Conservation (phyloP, 2,329 filamentous ascomycete genomes). For the Alternaria gaisen region DNA sequence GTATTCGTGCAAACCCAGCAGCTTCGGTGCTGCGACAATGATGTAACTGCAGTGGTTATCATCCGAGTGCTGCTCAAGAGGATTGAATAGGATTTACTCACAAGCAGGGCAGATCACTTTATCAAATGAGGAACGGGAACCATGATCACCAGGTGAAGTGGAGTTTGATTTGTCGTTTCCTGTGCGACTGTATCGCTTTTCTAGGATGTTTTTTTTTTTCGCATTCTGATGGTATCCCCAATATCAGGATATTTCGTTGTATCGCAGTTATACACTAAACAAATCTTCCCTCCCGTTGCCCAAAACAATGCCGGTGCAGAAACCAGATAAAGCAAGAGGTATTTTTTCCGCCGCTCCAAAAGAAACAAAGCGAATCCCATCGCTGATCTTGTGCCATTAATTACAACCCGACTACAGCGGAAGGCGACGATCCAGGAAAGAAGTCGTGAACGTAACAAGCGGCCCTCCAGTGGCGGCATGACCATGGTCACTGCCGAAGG, state of each 20-base stretch:
- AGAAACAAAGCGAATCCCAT: slow-evolving; percentile 37
- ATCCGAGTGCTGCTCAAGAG: neutral
- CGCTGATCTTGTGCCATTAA: slow-evolving; percentile 50
- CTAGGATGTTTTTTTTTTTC: slow-evolving; percentile 36
- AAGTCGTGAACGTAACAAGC: slow-evolving; percentile 38
- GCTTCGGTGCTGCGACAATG: neutral
- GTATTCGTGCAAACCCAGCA: neutral
- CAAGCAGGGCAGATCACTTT: neutral
- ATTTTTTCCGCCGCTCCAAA: slow-evolving; percentile 33
- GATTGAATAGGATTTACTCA: neutral
- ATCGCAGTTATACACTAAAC: slow-evolving; percentile 36
- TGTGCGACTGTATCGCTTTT: slow-evolving; percentile 32
- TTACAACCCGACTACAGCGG: slow-evolving; percentile 46
- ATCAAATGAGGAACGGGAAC: neutral
- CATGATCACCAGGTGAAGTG: neutral
- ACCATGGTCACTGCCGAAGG: slow-evolving; percentile 13
- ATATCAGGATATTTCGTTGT: slow-evolving; percentile 29
- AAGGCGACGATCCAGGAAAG: slow-evolving; percentile 37
- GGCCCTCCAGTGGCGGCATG: slow-evolving; percentile 18
- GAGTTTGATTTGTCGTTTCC: slow-evolving; percentile 16
- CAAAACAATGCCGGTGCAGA: slow-evolving; percentile 38
- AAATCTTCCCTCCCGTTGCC: slow-evolving; percentile 22
- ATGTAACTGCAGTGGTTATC: neutral
- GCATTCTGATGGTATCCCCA: slow-evolving; percentile 35
- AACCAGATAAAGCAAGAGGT: slow-evolving; percentile 32